Base-by-base conservation (phyloP, 73 alveolate genomes). In the Paramecium primaurelia region DNA sequence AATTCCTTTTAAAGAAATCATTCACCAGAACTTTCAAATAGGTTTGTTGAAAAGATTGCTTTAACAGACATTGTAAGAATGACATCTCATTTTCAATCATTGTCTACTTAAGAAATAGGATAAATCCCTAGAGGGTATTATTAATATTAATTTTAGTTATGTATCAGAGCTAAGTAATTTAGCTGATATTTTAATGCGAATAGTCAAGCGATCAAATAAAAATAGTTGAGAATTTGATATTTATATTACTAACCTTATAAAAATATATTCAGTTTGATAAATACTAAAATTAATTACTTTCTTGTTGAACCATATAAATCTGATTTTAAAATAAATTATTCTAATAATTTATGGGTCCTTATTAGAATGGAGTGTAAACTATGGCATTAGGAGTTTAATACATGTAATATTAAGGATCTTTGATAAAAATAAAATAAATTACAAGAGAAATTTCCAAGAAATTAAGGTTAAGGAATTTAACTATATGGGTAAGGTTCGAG, bases 41-140 rank as follows among this genome's bases (percentile, higher is more conserved):
- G 58, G 28, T 80, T 40, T 47, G 4, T 45, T 1, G 91, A 80
- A 80, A 80, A 80, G 30, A 8, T 45, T 10, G 51, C 91, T 22
- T 47, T 80, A 45, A 80, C 91, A 25, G 91, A 80, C 30, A 47
- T 80, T 32, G 91, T 80, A 18, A 80, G 91, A 80, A 80, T 80
- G 91, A 42, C 77, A 38, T 22, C 71, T 25, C 91, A 80, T 47
- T 80, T 80, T 80, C 10, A n/a, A 45, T 49, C 37, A 9, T 64
- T 80, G 16, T 80, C 91, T 4, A 32, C 91, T 12, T 47, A 80
- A 47, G 91, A 80, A 3, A 36, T 80, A 25, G 47, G 45, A 25
- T 26, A 59, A 45, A 80, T 80, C 2, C 14, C 91, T 25, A 80
- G 49, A 49, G 75, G 91, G 91, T 80, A 80, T 18, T 14, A 20